phyloP scores from a whole-genome alignment of 2,329 filamentous ascomycete genomes.

The Alternaria ventricosa region DNA sequence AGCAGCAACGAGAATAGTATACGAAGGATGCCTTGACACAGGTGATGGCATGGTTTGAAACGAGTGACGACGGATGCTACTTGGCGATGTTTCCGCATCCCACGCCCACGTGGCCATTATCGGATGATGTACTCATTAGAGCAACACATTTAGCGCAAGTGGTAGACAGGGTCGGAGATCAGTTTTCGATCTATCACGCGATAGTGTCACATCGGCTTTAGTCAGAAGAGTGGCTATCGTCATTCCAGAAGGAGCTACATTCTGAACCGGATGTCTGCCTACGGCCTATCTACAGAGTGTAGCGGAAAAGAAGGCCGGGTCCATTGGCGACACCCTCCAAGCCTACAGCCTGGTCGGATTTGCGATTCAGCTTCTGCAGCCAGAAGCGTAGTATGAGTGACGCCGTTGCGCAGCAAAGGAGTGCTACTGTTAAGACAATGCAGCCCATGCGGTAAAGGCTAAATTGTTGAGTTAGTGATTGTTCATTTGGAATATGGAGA shows the following conservation, averaged over 20 bases:
- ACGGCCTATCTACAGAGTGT: not conserved
- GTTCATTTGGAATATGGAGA: not conserved
- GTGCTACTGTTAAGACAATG: conserved; percentile 25
- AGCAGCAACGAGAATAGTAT: not conserved
- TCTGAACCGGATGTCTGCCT: not conserved
- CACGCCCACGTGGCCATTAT: not conserved
- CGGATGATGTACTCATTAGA: not conserved
- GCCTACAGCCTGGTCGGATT: conserved; percentile 16
- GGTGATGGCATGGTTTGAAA: too few species aligned
- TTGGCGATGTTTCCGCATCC: not conserved
- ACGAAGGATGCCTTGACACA: not conserved
- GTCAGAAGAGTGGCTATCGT: not conserved
- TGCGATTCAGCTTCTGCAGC: conserved; percentile 22
- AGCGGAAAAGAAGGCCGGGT: conserved; percentile 18
- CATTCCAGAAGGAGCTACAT: not conserved
- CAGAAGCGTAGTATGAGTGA: conserved; percentile 22
- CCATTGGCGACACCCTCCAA: conserved; percentile 24
- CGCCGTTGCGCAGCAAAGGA: conserved; percentile 20
- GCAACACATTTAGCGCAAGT: not conserved
- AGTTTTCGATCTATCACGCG: not conserved
- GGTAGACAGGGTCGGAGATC: fast-evolving
- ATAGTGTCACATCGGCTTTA: not conserved
- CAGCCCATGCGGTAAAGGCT: conserved; percentile 31
- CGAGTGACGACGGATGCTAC: not conserved
- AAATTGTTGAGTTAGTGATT: fast-evolving